Evolutionary conservation across 2,329 filamentous ascomycete genomes (phyloP), one percentile per base, ranked within the genome.

Genomic region (Colletotrichum sp.): DNA sequence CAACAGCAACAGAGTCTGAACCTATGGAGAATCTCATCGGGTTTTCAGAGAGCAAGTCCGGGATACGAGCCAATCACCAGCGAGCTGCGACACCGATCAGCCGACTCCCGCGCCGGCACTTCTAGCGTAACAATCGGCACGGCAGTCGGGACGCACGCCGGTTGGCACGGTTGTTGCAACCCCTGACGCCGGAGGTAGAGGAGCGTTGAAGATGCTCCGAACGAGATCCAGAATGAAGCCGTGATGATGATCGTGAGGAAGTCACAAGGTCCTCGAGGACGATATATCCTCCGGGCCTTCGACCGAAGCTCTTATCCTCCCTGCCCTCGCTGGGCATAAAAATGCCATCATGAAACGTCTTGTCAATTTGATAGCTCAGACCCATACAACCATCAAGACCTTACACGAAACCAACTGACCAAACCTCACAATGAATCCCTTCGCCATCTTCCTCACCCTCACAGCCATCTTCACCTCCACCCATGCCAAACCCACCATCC

Each of bases 11-110:
- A 26, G 24, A 26, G 24, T 26, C 24, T 26, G 24, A 26, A 26
- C 24, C 24, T 26, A 26, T 26, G 26, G 26, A 26, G 26, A 6
- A 26, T 49, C 1, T 13, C n/a, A 2, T 49, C n/a, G n/a, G 9
- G 10, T 4, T 6, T 21, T 49, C 18, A 49, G 6, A n/a, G 1
- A 21, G 10, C 18, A n/a, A 3, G 3, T 21, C n/a, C 6, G 18
- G 44, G 18, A 21, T 3, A 21, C 18, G 10, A 49, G 44, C 44
- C 44, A 49, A 7, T 49, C 10, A 49, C n/a, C n/a, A 21, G 0
- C 10, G 0, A n/a, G 9, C 3, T 0, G 10, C 1, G 10, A 21
- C 0, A 4, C 44, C n/a, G 18, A 4, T 49, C 10, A 0, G 0
- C 44, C 44, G 44, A 49, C 44, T 49, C 44, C n/a, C 44, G 44